These are phyloP conservation scores for Penicillium sp. DNA, from an alignment of 2,329 filamentous ascomycete genomes.

Conservation along the genomic window DNA sequence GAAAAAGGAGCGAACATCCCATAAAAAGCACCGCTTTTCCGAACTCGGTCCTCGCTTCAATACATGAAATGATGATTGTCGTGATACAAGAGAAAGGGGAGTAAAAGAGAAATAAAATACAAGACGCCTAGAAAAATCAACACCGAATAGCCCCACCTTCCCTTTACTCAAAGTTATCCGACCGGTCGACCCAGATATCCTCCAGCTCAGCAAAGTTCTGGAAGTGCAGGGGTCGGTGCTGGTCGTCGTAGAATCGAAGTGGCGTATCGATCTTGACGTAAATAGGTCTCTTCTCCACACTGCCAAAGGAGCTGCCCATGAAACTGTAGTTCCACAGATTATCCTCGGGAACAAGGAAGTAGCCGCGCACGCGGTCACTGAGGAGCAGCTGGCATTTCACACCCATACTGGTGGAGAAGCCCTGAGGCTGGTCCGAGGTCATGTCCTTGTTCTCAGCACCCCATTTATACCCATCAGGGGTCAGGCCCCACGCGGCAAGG, in stretches of 20 bases:
- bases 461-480: constrained; percentile 92
- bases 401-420: constrained; percentile 88
- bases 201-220: constrained; percentile 96
- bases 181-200: constrained; percentile 91
- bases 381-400: constrained; percentile 93
- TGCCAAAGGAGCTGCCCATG: constrained; percentile 85
- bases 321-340: constrained; percentile 97
- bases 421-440: constrained; percentile 87
- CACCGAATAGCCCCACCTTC: constrained; percentile 17
- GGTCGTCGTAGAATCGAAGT: constrained; percentile 82
- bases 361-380: constrained; percentile 89
- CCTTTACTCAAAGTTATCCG: constrained; percentile 83
- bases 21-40: constrained; percentile 5
- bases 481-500: constrained; percentile 88
- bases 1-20: constrained; percentile 2
- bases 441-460: constrained; percentile 93
- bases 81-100: constrained; percentile 18
- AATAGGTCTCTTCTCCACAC: constrained; percentile 84
- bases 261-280: constrained; percentile 94
- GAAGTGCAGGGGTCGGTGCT: constrained; percentile 92
- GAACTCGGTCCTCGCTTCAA: constrained; percentile 11
- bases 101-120: constrained; percentile 9
- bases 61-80: constrained; percentile 24
- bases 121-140: constrained; percentile 15
- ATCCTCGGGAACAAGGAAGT: constrained; percentile 91